A percentile compares a stretch with the other conserved stretches of the same genome.
These are phyloP conservation scores for Penicillium bovifimosum DNA, from an alignment of 495 filamentous ascomycete species.

Conservation along the genomic window DNA sequence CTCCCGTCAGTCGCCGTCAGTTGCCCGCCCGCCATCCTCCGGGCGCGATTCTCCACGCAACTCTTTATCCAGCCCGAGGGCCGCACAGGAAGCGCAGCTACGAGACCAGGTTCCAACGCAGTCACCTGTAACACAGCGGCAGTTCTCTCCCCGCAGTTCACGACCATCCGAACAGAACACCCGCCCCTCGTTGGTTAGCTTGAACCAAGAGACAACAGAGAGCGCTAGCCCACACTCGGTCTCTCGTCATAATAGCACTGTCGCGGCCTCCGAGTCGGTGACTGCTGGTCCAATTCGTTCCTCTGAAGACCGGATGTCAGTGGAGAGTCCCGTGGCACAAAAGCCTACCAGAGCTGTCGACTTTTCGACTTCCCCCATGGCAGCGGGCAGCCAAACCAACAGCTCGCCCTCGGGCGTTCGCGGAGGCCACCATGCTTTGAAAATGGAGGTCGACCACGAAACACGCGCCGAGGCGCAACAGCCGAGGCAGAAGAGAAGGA, in stretches of 20 bases:
- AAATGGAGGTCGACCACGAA: conserved; percentile 24
- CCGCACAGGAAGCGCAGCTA: conserved; percentile 22
- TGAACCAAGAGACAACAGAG: conserved; percentile 36
- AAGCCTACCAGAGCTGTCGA: conserved; percentile 11
- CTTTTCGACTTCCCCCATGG: conserved; percentile 15
- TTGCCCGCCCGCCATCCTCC: conserved; percentile 30
- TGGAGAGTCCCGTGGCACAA: conserved; percentile 24
- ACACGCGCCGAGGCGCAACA: conserved; percentile 21
- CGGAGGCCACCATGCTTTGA: conserved; percentile 16
- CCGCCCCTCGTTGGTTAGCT: conserved; percentile 16
- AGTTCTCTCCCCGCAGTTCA: conserved; percentile 25
- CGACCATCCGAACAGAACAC: conserved; percentile 27
- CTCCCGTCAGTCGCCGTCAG: conserved; percentile 33
- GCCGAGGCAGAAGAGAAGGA: conserved; percentile 34
- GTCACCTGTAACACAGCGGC: conserved; percentile 28
- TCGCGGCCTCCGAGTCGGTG: conserved; percentile 12
- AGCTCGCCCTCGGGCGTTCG: conserved; percentile 27
- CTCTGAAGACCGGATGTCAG: conserved; percentile 26
- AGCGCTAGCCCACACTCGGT: conserved; percentile 44
- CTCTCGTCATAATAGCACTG: conserved; percentile 29
- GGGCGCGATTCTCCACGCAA: conserved; percentile 32
- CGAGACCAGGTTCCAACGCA: conserved; percentile 20
- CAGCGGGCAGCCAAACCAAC: conserved; percentile 20
- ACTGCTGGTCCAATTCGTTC: conserved; percentile 10
- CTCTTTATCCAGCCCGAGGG: conserved; percentile 34